Evolutionary conservation across 139 green algal species (phyloP).

Genomic region (Microglena sp.): DNA sequence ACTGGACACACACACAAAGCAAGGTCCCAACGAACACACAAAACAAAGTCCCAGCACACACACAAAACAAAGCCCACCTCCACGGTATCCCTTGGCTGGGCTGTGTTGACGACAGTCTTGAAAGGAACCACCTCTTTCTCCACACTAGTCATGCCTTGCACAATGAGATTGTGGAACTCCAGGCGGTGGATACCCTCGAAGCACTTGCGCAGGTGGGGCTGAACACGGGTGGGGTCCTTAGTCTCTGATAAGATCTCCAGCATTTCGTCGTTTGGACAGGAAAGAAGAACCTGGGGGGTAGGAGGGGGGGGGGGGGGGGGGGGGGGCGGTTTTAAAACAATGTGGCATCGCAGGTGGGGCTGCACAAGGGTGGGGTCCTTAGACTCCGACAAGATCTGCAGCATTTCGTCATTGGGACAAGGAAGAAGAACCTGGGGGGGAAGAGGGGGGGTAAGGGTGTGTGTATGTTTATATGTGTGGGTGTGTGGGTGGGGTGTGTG

Average conservation of each 20-base stretch:
- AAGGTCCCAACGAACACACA: no score
- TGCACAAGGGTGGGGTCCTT: conserved; percentile 65
- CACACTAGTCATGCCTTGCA: conserved; percentile 40
- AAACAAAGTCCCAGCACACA: no score
- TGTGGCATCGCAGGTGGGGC: conserved; percentile 64
- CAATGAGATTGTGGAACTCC: conserved; percentile 18
- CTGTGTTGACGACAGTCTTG: conserved; percentile 36
- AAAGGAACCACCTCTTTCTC: conserved; percentile 53
- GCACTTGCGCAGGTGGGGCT: conserved; percentile 72
- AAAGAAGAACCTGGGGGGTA: conserved; percentile 53
- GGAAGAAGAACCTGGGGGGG: conserved; percentile 54
- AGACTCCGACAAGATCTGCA: conserved; percentile 61
- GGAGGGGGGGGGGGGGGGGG: conserved; percentile 2
- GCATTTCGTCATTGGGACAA: conserved; percentile 73
- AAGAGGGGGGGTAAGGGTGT: conserved; percentile 2
- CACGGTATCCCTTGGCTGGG: conserved; percentile 42
- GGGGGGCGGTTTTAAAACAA: neutral
- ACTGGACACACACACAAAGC: conserved; percentile 28
- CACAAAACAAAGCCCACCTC: no score
- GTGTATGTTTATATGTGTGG: no score
- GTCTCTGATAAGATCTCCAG: conserved; percentile 63
- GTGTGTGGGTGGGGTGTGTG: no score
- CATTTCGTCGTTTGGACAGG: conserved; percentile 73
- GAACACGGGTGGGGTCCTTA: conserved; percentile 59
- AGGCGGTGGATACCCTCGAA: conserved; percentile 73